Percentiles rank a stretch among this genome's conserved stretches.
phyloP scores from a whole-genome alignment of 2,329 filamentous ascomycete species.

The Aspergillus ustus region DNA sequence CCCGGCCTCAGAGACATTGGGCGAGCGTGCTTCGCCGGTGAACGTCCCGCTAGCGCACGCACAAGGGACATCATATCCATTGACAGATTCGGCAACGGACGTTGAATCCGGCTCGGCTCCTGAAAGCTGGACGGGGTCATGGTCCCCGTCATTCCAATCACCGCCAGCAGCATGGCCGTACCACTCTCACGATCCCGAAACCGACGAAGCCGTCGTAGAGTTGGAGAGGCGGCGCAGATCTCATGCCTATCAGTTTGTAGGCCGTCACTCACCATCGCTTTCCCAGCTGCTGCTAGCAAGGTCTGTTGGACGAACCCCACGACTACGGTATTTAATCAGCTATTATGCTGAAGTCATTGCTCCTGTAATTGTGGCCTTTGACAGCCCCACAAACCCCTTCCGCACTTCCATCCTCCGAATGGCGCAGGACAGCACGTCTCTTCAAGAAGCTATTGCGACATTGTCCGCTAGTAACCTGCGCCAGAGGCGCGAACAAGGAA shows the following conservation, averaged over 20 bases:
- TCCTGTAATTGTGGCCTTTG: slow-evolving; percentile 88
- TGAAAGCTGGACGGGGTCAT: not conserved
- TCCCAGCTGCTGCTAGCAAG: slow-evolving; percentile 43
- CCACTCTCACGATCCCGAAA: not conserved
- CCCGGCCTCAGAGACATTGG: slow-evolving; percentile 16
- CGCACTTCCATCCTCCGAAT: slow-evolving; percentile 79
- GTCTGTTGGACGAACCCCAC: slow-evolving; percentile 68
- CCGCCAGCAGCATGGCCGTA: slow-evolving; percentile 2
- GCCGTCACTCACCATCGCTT: slow-evolving; percentile 35
- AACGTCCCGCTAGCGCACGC: not conserved
- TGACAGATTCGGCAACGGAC: slow-evolving; percentile 3
- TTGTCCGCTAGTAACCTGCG: slow-evolving; percentile 86
- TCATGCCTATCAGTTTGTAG: slow-evolving; percentile 22
- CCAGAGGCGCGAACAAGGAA: slow-evolving; percentile 69
- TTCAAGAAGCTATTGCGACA: slow-evolving; percentile 93
- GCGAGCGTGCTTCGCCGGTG: slow-evolving; percentile 12
- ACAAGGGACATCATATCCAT: not conserved
- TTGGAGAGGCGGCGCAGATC: not conserved
- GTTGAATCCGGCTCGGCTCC: not conserved
- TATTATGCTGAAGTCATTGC: slow-evolving; percentile 95
- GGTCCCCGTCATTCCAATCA: slow-evolving; percentile 6
- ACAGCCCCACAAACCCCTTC: slow-evolving; percentile 84
- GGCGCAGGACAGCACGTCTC: slow-evolving; percentile 74
- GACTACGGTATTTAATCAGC: slow-evolving; percentile 86
- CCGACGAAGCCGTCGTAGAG: slow-evolving; percentile 11